These are phyloP conservation scores for Aspergillus vadensis DNA, from an alignment of 2,329 filamentous ascomycete species.

Conservation along the genomic window DNA sequence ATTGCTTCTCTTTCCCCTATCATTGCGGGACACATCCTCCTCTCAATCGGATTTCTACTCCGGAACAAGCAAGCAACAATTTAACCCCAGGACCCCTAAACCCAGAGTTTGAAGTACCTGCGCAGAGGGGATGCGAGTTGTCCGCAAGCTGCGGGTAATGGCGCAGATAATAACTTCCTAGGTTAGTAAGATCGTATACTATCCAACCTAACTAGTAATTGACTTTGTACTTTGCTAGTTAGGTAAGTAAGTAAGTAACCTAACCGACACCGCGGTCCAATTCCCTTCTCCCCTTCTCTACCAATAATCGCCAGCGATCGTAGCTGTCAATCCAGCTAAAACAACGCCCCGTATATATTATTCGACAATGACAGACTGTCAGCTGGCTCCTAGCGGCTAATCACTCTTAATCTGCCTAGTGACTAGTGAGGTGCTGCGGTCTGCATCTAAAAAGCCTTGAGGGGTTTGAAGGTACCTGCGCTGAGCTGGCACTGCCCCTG, in stretches of 20 bases:
- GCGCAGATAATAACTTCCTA: too few relatives aligned
- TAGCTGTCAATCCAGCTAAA: neutral
- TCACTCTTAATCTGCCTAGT: neutral
- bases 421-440: neutral
- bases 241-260: too few relatives aligned
- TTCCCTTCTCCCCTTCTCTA: neutral
- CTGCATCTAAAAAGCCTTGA: neutral
- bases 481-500: constrained; percentile 12
- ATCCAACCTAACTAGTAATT: too few relatives aligned
- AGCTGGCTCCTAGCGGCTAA: constrained; percentile 3
- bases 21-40: neutral
- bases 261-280: neutral
- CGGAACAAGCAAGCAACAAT: too few relatives aligned
- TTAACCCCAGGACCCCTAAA: too few relatives aligned
- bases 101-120: too few relatives aligned
- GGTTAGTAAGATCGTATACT: too few relatives aligned
- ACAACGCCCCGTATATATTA: neutral
- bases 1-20: neutral
- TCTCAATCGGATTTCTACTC: neutral
- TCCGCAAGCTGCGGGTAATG: too few relatives aligned
- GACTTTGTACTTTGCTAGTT: too few relatives aligned
- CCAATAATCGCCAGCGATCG: constrained; percentile 4
- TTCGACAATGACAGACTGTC: neutral
- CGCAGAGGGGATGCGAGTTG: too few relatives aligned
- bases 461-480: neutral